Percentiles rank a stretch among this genome's conserved stretches.
Conservation (phyloP, 2,329 filamentous ascomycete species). For the Aspergillus unguis region DNA sequence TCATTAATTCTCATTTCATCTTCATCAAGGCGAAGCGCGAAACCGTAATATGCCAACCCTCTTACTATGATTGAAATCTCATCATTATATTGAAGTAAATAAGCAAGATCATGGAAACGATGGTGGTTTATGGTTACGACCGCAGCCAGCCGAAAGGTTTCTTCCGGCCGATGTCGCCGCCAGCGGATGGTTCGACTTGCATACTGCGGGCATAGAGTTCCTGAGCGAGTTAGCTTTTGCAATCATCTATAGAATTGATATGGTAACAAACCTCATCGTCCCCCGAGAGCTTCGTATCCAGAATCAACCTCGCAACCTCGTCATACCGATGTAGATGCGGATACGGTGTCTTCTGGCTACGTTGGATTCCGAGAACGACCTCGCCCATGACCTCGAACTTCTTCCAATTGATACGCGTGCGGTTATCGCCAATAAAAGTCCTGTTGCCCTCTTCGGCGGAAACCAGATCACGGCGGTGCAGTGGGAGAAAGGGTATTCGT, state of each 20-base stretch:
- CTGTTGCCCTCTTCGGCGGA: constrained; percentile 88
- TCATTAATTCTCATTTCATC: constrained; percentile 19
- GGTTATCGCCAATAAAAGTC: constrained; percentile 74
- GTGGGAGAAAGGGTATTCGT: constrained; percentile 87
- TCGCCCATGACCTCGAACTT: constrained; percentile 97
- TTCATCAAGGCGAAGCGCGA: constrained; percentile 14
- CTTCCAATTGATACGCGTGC: constrained; percentile 87
- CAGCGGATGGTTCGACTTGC: constrained; percentile 49
- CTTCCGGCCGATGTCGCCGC: constrained; percentile 36
- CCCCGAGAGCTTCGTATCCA: constrained; percentile 75
- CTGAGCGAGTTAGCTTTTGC: constrained; percentile 31
- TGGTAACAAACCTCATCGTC: constrained; percentile 75
- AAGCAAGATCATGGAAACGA: constrained; percentile 1
- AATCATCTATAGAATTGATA: background rate
- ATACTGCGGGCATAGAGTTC: constrained; percentile 59
- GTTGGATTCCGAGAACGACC: constrained; percentile 84
- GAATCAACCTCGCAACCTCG: constrained; percentile 67
- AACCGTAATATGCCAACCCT: constrained; percentile 1
- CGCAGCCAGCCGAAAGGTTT: constrained; percentile 44
- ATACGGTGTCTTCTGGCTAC: constrained; percentile 83
- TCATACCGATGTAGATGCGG: constrained; percentile 68
- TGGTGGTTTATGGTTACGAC: constrained; percentile 20
- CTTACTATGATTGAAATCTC: background rate
- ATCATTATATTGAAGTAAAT: constrained; percentile 7
- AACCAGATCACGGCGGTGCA: constrained; percentile 85